These are phyloP conservation scores for Aspergillus sclerotialis DNA, from an alignment of 2,329 filamentous ascomycete genomes.

Conservation along the genomic window DNA sequence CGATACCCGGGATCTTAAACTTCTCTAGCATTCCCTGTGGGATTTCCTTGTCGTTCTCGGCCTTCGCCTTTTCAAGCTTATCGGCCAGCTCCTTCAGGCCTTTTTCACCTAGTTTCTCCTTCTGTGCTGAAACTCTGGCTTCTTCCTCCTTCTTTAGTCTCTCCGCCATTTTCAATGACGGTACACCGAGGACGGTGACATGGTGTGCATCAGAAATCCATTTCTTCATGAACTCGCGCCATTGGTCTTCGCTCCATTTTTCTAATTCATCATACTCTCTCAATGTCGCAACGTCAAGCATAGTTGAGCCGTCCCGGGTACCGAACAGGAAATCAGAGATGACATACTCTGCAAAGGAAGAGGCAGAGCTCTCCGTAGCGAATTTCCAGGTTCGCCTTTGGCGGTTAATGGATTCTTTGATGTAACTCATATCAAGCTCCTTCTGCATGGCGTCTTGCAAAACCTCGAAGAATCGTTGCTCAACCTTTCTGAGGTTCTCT, in stretches of 20 bases:
- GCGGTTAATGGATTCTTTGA: slow-evolving; percentile 77
- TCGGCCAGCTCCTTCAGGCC: slow-evolving; percentile 69
- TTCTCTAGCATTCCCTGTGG: slow-evolving; percentile 71
- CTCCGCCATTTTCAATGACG: slow-evolving; percentile 70
- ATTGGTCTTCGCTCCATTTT: slow-evolving; percentile 74
- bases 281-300: slow-evolving; percentile 51
- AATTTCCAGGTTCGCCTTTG: slow-evolving; percentile 78
- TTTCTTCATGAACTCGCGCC: slow-evolving; percentile 72
- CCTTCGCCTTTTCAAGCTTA: slow-evolving; percentile 74
- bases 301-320: slow-evolving; percentile 70
- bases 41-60: slow-evolving; percentile 81
- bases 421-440: slow-evolving; percentile 80
- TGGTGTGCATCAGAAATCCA: slow-evolving; percentile 84
- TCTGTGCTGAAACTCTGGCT: slow-evolving; percentile 69
- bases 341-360: slow-evolving; percentile 75
- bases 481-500: slow-evolving; percentile 73
- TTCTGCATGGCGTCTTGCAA: slow-evolving; percentile 70
- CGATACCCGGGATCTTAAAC: slow-evolving; percentile 75
- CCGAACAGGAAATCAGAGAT: slow-evolving; percentile 93
- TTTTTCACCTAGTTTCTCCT: slow-evolving; percentile 70
- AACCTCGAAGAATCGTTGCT: slow-evolving; percentile 77
- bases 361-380: slow-evolving; percentile 70
- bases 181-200: slow-evolving; percentile 80
- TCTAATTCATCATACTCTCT: slow-evolving; percentile 60
- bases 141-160: slow-evolving; percentile 78